Evolutionary conservation across 768 basidiomycete species (phyloP).

Genomic region (Leccinellum rugosiceps): DNA sequence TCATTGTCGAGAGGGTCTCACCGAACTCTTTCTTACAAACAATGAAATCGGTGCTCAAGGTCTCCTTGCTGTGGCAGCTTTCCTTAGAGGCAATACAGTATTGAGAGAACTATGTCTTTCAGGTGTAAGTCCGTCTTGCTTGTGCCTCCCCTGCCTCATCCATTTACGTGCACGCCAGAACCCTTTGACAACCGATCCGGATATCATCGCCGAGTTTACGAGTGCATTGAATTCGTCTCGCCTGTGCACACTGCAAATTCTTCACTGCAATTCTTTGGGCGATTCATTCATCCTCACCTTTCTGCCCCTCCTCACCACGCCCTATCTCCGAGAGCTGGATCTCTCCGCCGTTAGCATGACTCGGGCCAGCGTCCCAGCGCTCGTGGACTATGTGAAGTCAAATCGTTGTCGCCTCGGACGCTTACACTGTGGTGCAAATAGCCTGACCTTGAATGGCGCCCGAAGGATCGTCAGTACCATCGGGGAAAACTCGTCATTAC

Average conservation of each 20-base stretch:
- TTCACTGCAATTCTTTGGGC: constrained; percentile 46
- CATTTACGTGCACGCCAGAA: constrained; percentile 33
- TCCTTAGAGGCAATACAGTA: constrained; percentile 43
- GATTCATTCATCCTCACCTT: constrained; percentile 50
- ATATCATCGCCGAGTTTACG: constrained; percentile 39
- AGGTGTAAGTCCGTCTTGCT: constrained; percentile 41
- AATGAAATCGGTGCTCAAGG: constrained; percentile 56
- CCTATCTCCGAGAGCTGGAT: constrained; percentile 50
- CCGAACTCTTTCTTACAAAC: constrained; percentile 55
- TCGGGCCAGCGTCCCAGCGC: constrained; percentile 35
- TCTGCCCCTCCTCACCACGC: constrained; percentile 47
- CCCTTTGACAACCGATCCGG: constrained; percentile 36
- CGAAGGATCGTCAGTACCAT: constrained; percentile 45
- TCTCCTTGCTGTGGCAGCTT: constrained; percentile 50
- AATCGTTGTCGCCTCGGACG: constrained; percentile 46
- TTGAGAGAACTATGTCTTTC: constrained; percentile 54
- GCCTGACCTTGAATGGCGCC: constrained; percentile 45
- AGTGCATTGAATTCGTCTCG: constrained; percentile 53
- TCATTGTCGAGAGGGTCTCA: constrained; percentile 38
- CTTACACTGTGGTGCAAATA: constrained; percentile 56
- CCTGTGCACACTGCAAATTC: constrained; percentile 49
- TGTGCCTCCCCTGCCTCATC: constrained; percentile 9
- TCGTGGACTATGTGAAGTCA: constrained; percentile 51
- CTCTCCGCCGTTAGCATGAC: constrained; percentile 53
- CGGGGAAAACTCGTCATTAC: constrained; percentile 45